Evolutionary conservation across 306 rosid genomes (phyloP).

Genomic region (Myrica gale): DNA sequence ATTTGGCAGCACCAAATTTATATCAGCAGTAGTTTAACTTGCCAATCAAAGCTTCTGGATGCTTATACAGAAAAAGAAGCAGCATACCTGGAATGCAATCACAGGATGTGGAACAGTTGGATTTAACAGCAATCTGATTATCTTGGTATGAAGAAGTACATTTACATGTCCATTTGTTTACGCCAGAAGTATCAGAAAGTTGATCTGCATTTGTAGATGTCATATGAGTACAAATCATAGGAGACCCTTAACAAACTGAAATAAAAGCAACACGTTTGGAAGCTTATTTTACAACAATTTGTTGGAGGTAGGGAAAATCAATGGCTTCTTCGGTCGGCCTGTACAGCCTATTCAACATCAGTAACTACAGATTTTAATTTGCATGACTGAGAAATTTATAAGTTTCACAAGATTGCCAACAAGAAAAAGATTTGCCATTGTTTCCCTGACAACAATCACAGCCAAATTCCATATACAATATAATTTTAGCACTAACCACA

Average conservation of each 20-base stretch:
- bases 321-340: not conserved
- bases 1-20: not conserved
- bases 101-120: slow-evolving; percentile 84
- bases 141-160: slow-evolving; percentile 52
- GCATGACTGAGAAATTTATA: not conserved
- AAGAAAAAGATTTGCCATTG: not conserved
- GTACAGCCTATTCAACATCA: not conserved
- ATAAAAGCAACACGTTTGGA: not conserved
- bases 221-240: not conserved
- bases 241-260: slow-evolving; percentile 15
- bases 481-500: slow-evolving; percentile 60
- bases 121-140: slow-evolving; percentile 43
- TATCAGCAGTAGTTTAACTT: slow-evolving; percentile 3
- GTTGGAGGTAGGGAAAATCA: not conserved
- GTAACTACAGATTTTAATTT: not conserved
- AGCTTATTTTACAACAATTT: not conserved
- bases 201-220: slow-evolving; percentile 41
- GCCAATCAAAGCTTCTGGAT: slow-evolving; percentile 20
- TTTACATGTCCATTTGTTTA: slow-evolving; percentile 71
- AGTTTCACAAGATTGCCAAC: not conserved
- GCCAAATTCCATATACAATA: slow-evolving; percentile 8
- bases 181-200: slow-evolving; percentile 41
- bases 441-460: slow-evolving; percentile 11
- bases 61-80: slow-evolving; percentile 30
- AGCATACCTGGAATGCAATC: slow-evolving; percentile 73